Percentiles rank a stretch among this genome's conserved stretches.
These are phyloP conservation scores for Trichophaea hybrida DNA, from an alignment of 2,329 filamentous ascomycete genomes.

Conservation along the genomic window DNA sequence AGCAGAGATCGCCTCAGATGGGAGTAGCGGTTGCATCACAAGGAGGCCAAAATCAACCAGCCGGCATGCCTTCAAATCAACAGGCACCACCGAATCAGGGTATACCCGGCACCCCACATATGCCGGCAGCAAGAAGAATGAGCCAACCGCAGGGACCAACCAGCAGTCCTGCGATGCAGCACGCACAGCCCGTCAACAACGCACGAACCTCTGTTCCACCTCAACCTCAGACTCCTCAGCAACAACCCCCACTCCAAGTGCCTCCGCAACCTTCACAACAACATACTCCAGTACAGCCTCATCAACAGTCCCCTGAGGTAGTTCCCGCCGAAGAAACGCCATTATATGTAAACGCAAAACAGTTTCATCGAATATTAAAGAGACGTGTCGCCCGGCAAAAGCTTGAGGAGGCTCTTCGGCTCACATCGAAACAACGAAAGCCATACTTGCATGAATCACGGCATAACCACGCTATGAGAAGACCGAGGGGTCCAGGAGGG, in stretches of 20 bases:
- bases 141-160: conserved; percentile 21
- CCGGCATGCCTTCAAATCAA: conserved; percentile 18
- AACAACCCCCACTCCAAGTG: conserved; percentile 14
- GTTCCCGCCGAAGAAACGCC: conserved; percentile 74
- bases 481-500: conserved; percentile 83
- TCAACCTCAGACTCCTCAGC: conserved; percentile 25
- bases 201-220: conserved; percentile 40
- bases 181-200: conserved; percentile 28
- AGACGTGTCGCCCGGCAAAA: conserved; percentile 82
- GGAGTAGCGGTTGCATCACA: conserved; percentile 18
- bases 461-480: conserved; percentile 95
- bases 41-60: conserved; percentile 12
- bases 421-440: conserved; percentile 91
- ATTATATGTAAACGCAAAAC: conserved; percentile 94
- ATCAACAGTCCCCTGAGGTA: conserved; percentile 65
- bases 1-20: conserved; percentile 22
- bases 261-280: conserved; percentile 34
- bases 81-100: conserved; percentile 15
- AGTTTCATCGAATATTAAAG: conserved; percentile 95
- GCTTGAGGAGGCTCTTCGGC: conserved; percentile 76
- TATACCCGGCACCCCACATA: conserved; percentile 16
- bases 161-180: conserved; percentile 21
- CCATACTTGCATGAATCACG: conserved; percentile 94
- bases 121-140: conserved; percentile 18
- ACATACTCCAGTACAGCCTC: conserved; percentile 50